phyloP scores from a whole-genome alignment of 2,329 filamentous ascomycete genomes.

The Aspergillaceae sp. region DNA sequence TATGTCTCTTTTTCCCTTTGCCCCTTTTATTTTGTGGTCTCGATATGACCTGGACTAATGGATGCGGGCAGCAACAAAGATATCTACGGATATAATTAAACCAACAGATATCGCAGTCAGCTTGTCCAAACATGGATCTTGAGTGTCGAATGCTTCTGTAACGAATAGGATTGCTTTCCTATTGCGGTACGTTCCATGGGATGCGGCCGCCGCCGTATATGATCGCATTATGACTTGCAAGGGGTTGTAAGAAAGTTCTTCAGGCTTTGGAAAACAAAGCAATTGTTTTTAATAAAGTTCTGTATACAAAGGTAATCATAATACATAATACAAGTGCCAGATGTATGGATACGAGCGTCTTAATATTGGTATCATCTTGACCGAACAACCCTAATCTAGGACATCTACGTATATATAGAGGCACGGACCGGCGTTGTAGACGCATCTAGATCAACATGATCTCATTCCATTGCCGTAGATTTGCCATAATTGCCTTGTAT shows the following conservation, averaged over 20 bases:
- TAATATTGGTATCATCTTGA: no score
- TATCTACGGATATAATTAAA: neutral
- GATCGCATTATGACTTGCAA: neutral
- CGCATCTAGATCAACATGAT: neutral
- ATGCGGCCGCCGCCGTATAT: neutral
- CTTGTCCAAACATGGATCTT: no score
- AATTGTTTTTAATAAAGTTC: no score
- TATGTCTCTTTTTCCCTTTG: slow-evolving; percentile 21
- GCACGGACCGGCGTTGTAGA: neutral
- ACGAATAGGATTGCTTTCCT: slow-evolving; percentile 2
- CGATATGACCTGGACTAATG: neutral
- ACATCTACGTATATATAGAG: neutral
- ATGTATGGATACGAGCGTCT: no score
- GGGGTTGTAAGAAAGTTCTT: no score
- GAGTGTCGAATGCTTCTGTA: neutral
- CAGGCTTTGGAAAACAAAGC: no score
- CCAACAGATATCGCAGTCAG: no score
- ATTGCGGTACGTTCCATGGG: neutral
- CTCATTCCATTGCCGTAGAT: neutral
- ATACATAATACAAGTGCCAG: no score
- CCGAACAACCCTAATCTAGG: no score
- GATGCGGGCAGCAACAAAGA: neutral
- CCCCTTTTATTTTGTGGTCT: neutral
- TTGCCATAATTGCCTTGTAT: neutral
- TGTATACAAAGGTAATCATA: no score